Evolutionary conservation across 306 rosid species (phyloP).

Genomic region (Fagus sylvatica): DNA sequence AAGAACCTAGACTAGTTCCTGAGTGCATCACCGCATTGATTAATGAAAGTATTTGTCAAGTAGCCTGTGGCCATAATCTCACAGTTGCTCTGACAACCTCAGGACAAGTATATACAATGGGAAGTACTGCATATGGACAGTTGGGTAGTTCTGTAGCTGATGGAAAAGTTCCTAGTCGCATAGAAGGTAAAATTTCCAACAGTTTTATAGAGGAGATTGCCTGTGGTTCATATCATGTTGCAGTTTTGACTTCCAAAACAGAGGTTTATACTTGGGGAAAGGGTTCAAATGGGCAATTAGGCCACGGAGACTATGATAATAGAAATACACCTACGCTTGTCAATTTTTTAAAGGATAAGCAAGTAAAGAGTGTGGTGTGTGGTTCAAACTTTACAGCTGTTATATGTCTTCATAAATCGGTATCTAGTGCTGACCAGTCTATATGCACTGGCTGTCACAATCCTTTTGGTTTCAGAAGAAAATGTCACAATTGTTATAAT

Average conservation of each 20-base stretch:
- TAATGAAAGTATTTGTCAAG: conserved; percentile 65
- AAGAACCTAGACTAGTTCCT: conserved; percentile 66
- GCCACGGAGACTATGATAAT: conserved; percentile 80
- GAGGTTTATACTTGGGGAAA: conserved; percentile 99
- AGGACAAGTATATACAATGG: conserved; percentile 87
- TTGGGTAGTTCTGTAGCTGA: conserved; percentile 73
- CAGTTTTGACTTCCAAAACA: conserved; percentile 77
- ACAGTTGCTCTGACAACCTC: conserved; percentile 77
- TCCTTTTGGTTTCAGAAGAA: conserved; percentile 88
- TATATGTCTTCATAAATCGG: conserved; percentile 88
- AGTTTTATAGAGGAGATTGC: conserved; percentile 77
- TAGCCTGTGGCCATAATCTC: conserved; percentile 85
- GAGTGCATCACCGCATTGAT: conserved; percentile 60
- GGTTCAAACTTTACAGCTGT: conserved; percentile 91
- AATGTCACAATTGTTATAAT: conserved; percentile 94
- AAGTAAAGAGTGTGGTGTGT: conserved; percentile 73
- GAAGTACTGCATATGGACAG: conserved; percentile 82
- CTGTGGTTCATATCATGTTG: conserved; percentile 93
- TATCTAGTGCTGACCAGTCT: conserved; percentile 77
- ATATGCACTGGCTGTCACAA: conserved; percentile 73
- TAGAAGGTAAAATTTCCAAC: conserved; percentile 61
- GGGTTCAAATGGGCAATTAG: conserved; percentile 95
- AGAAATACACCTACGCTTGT: conserved; percentile 79
- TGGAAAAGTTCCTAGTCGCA: conserved; percentile 66
- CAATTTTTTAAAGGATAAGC: conserved; percentile 65